Evolutionary conservation across 441 rosid species (phyloP).

Genomic region (Populus trichocarpa): DNA sequence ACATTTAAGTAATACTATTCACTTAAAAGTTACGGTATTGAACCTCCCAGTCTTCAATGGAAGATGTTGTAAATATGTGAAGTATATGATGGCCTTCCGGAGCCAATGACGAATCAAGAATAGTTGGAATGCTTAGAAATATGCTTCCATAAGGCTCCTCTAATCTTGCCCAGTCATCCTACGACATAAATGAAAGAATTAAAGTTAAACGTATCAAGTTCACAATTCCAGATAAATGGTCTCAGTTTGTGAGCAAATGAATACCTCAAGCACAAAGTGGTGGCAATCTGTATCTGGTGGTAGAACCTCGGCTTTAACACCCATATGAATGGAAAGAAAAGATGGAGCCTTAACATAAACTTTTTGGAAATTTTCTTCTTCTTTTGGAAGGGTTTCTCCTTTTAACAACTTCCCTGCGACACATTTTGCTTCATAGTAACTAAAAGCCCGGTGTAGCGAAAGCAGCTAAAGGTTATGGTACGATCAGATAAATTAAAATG

Average conservation of each 20-base stretch:
- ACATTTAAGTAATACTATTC: neutral
- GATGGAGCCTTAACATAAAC: constrained; percentile 95
- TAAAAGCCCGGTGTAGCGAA: neutral
- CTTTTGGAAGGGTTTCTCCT: constrained; percentile 78
- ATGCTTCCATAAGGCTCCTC: constrained; percentile 90
- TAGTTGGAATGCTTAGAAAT: constrained; percentile 91
- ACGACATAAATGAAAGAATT: constrained; percentile 12
- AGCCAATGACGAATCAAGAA: constrained; percentile 86
- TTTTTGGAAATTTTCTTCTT: constrained; percentile 87
- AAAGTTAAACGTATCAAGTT: neutral
- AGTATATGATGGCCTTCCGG: constrained; percentile 82
- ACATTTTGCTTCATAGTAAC: neutral
- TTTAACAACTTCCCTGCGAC: constrained; percentile 75
- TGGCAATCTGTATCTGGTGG: constrained; percentile 93
- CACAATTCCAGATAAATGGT: neutral
- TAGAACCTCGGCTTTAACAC: constrained; percentile 80
- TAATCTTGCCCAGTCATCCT: constrained; percentile 73
- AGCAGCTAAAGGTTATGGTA: neutral
- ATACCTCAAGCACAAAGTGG: constrained; percentile 93
- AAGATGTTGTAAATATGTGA: constrained; percentile 84
- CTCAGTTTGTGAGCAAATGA: neutral
- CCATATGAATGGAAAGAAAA: constrained; percentile 96
- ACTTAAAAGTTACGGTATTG: constrained; percentile 1
- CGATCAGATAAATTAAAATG: neutral
- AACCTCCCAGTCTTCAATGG: constrained; percentile 86